Evolutionary conservation across 768 basidiomycete species (phyloP).

Genomic region (Mycena filopes): DNA sequence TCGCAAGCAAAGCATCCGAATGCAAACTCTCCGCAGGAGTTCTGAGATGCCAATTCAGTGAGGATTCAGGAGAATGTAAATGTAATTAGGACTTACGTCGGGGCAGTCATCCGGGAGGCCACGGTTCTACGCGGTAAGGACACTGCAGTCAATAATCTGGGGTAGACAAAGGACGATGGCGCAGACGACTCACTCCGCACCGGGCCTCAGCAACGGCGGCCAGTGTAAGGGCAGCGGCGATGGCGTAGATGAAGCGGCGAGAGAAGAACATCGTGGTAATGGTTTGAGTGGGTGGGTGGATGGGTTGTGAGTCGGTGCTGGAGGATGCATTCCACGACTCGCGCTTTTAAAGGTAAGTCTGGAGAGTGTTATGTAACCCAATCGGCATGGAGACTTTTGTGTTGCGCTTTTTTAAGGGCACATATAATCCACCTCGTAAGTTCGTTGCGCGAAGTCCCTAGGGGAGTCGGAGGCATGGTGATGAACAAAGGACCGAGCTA

Average conservation of each 20-base stretch:
- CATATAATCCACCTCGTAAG: too few species aligned
- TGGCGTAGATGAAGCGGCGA: conserved; percentile 5
- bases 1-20: conserved; percentile 12
- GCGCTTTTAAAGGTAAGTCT: too few species aligned
- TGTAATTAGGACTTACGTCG: background rate
- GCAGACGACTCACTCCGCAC: conserved; percentile 1
- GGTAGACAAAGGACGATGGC: background rate
- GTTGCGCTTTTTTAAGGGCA: too few species aligned
- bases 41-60: background rate
- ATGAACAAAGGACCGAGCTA: too few species aligned
- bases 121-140: background rate
- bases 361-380: too few species aligned
- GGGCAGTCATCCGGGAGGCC: conserved; percentile 17
- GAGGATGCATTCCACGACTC: too few species aligned
- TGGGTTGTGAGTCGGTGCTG: too few species aligned
- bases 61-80: background rate
- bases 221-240: conserved; percentile 7
- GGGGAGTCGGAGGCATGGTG: too few species aligned
- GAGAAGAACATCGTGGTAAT: conserved; percentile 6
- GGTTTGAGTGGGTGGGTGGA: background rate
- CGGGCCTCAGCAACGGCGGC: conserved; percentile 1
- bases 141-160: too few species aligned
- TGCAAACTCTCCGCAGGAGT: conserved; percentile 3
- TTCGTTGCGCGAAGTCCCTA: too few species aligned
- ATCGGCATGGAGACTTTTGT: too few species aligned